A percentile compares a stretch with the other conserved stretches of the same genome.
Evolutionary conservation across 2,329 filamentous ascomycete species (phyloP).

Genomic region (Paraphoma sp.): DNA sequence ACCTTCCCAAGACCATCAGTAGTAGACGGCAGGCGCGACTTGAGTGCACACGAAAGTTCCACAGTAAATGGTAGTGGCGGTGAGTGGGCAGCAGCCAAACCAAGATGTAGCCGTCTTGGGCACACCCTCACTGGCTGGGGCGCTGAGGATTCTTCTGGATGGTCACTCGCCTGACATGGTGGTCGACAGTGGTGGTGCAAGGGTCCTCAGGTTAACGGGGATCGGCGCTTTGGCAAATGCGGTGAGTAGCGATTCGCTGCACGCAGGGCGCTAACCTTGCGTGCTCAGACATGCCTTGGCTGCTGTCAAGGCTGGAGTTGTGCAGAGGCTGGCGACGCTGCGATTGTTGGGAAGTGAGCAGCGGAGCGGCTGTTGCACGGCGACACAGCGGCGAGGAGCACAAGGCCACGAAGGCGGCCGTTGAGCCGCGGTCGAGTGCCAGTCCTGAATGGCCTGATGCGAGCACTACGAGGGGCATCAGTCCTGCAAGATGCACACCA

Average conservation of each 20-base stretch:
- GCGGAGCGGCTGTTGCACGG: slow-evolving; percentile 21
- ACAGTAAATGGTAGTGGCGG: background rate
- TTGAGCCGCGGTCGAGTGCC: slow-evolving; percentile 14
- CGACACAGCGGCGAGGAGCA: slow-evolving; percentile 11
- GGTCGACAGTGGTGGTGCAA: slow-evolving; percentile 16
- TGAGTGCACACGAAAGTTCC: background rate
- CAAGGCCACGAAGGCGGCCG: slow-evolving; percentile 7
- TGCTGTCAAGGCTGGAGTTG: slow-evolving; percentile 32
- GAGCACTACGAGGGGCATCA: background rate
- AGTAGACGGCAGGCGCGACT: background rate
- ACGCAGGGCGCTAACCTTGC: slow-evolving; percentile 26
- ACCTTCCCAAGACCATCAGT: slow-evolving; percentile 11
- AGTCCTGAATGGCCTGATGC: background rate
- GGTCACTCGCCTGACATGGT: slow-evolving; percentile 1
- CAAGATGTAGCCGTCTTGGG: background rate
- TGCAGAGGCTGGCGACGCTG: slow-evolving; percentile 28
- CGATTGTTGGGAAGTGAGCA: slow-evolving; percentile 8
- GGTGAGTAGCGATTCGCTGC: slow-evolving; percentile 25
- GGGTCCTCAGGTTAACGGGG: slow-evolving; percentile 33
- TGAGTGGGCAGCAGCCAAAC: background rate
- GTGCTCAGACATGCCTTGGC: slow-evolving; percentile 30
- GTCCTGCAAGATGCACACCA: slow-evolving; percentile 3
- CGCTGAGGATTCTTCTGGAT: background rate
- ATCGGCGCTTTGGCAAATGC: slow-evolving; percentile 33
- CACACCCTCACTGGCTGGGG: background rate